phyloP scores from a whole-genome alignment of 2,329 filamentous ascomycete species.

The Pseudogymnoascus sp. region DNA sequence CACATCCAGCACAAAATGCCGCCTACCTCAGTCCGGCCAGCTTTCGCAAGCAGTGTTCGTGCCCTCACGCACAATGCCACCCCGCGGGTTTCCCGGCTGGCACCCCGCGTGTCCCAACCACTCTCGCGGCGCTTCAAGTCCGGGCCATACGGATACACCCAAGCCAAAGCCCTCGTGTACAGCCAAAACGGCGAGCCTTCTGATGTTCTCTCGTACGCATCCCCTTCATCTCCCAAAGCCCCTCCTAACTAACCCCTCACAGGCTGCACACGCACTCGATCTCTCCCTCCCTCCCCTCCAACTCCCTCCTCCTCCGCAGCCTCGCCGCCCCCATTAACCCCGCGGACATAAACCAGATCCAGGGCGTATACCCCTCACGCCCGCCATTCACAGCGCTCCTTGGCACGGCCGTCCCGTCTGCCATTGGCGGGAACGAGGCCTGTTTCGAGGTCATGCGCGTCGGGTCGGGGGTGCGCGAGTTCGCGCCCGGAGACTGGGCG shows the following conservation, averaged over 20 bases:
- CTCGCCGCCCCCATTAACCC: constrained; percentile 93
- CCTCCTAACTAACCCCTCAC: neutral
- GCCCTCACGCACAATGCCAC: neutral
- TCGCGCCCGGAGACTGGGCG: constrained; percentile 83
- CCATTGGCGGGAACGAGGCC: constrained; percentile 83
- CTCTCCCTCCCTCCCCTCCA: constrained; percentile 60
- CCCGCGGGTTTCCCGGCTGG: neutral
- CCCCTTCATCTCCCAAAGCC: neutral
- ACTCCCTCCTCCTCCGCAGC: constrained; percentile 70
- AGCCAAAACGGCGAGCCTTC: constrained; percentile 66
- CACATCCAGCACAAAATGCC: neutral
- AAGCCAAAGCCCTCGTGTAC: constrained; percentile 76
- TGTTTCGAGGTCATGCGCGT: constrained; percentile 79
- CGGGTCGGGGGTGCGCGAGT: constrained; percentile 43
- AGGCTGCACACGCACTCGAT: constrained; percentile 71
- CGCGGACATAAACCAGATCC: constrained; percentile 95
- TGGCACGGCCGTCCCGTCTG: constrained; percentile 68
- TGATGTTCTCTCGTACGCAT: constrained; percentile 55
- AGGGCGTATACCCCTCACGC: constrained; percentile 88
- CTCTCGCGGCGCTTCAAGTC: constrained; percentile 39
- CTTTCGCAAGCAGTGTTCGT: neutral
- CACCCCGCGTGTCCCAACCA: constrained; percentile 10
- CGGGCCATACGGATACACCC: constrained; percentile 68
- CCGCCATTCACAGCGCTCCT: constrained; percentile 69
- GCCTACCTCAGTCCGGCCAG: neutral